Base-by-base conservation (phyloP, 1,284 basidiomycete genomes). In the Leucoagaricus sp. region DNA sequence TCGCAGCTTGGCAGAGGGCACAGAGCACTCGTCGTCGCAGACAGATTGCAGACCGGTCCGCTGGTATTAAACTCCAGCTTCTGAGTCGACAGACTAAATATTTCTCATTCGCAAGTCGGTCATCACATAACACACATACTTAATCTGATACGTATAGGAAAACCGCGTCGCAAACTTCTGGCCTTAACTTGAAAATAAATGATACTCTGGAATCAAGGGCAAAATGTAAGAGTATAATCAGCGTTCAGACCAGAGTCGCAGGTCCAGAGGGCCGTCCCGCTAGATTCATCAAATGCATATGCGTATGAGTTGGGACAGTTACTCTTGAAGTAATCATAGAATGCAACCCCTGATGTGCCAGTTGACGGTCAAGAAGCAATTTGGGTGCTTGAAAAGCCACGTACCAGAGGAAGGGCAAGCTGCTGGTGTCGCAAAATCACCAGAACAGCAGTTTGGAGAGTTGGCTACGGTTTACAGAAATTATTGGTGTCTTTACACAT, bases 221-320 rank as follows among this genome's bases (percentile, higher is more conserved):
- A 84, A 72, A 84, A 84, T 4, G 81, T 84, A 34, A 83, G 51
- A 15, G 80, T 83, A 62, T 84, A 85, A 60, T 81, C 75, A 2
- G 82, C 78, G 15, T 69, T 73, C 42, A 67, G 65, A 28, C 61
- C 54, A n/a, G 76, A 71, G 46, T 71, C 59, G 65, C 84, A 85
- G 2, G 75, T 81, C 70, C 71, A 82, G 34, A 85, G 71, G 9
- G 82, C 82, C 15, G 79, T 81, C 1, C 75, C 77, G 60, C 74
- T 79, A 4, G 72, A 65, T 63, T 85, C 83, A 60, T 85, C 83
- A 60, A 71, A 86, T 4, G 83, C 80, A 61, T 84, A 85, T 2
- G 75, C 82, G 60, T 85, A 86, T 0, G 80, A 71, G 58, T 79
- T 76, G 4, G 79, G 81, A 68, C 83, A 85, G 58, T 70, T 74